Evolutionary conservation across 805 yeast species (phyloP), one percentile per base, ranked within the genome.

Genomic region (Metschnikowia matae): DNA sequence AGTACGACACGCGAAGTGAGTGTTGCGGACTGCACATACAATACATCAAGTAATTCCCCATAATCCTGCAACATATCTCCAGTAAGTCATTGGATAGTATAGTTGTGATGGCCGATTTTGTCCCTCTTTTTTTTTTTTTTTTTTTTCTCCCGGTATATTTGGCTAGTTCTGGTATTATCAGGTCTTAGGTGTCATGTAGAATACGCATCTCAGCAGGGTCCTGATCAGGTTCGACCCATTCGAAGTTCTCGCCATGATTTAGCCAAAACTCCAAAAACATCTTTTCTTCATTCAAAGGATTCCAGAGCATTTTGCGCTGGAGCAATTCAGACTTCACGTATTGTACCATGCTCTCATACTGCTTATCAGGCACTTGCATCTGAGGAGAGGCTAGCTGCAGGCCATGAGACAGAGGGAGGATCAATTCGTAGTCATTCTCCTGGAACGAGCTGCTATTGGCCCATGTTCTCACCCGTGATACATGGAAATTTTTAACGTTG

Each of bases 221-320:
- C 61, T 85, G 86, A 62, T 88, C 96, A 0, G 96, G 96, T 62
- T 88, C 96, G 11, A 80, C 84, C 96, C 96, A 88, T 53, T 84
- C 87, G 62, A 87, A 88, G 13, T 89, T 90, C 48, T 85, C 91
- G 31, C 96, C 96, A 20, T 67, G 67, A 39, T 62, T 63, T 15
- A 61, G 43, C 74, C 75, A 73, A 42, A 62, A 72, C 36, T 71
- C 74, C 33, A 72, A 50, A 47, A 70, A 69, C 45, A 63, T 57
- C 21, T 62, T 49, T 49, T 73, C 78, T 48, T 71, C 71, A 3
- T 63, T 64, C 21, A 70, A 51, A 35, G 68, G 68, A 31, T 50
- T 47, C 61, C 59, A 57, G 18, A 52, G 42, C 48, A 57, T 43
- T 34, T 49, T 50, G 32, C 59, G 49, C 38, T 29, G 37, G n/a